These are phyloP conservation scores for Cladosporium velox DNA, from an alignment of 2,329 filamentous ascomycete species.

Conservation along the genomic window DNA sequence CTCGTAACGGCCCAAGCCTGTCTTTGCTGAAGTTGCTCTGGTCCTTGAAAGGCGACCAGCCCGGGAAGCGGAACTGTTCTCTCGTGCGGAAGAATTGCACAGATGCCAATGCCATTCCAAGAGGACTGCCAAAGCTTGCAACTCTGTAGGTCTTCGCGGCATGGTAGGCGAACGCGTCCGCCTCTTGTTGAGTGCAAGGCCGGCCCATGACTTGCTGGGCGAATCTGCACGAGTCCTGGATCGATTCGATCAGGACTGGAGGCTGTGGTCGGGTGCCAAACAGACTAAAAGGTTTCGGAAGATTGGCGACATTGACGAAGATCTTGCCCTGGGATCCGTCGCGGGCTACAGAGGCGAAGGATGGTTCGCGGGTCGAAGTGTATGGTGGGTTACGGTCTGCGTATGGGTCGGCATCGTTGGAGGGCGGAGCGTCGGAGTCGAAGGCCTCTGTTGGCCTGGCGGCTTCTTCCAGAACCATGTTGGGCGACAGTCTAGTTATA, in stretches of 20 bases:
- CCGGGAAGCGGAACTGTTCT: constrained; percentile 44
- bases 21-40: constrained; percentile 43
- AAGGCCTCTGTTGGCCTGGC: constrained; percentile 35
- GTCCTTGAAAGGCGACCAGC: constrained; percentile 42
- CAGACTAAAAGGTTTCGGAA: constrained; percentile 42
- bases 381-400: constrained; percentile 40
- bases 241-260: constrained; percentile 33
- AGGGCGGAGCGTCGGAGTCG: constrained; percentile 39
- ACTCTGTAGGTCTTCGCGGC: constrained; percentile 41
- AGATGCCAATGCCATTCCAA: constrained; percentile 37
- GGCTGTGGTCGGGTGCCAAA: constrained; percentile 37
- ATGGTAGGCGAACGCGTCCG: constrained; percentile 46
- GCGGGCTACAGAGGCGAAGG: constrained; percentile 20
- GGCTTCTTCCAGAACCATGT: constrained; percentile 47
- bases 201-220: constrained; percentile 39
- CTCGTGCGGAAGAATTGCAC: constrained; percentile 40
- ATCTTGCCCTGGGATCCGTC: constrained; percentile 11
- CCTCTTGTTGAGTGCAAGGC: constrained; percentile 43
- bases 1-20: constrained; percentile 37
- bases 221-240: constrained; percentile 36
- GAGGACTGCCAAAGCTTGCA: constrained; percentile 42
- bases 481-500: constrained; percentile 20
- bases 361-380: constrained; percentile 38
- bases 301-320: constrained; percentile 40
- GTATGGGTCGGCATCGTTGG: constrained; percentile 43